Evolutionary conservation across 179 eudicot species (phyloP).

Genomic region (Pouteria campechiana): DNA sequence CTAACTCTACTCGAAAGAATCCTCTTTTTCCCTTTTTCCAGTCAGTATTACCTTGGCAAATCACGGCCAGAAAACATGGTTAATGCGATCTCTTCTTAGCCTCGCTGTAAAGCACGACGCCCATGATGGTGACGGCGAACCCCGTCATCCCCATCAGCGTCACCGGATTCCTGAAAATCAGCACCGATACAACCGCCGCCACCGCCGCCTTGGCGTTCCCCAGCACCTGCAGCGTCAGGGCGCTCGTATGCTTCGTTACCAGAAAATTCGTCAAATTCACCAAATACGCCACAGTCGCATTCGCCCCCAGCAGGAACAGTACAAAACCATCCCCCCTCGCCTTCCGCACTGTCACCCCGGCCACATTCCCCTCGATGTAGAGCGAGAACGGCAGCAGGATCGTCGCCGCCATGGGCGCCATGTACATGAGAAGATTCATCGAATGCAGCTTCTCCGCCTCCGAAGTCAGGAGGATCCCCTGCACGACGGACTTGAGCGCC

Average conservation of each 20-base stretch:
- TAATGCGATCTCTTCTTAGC: constrained; percentile 55
- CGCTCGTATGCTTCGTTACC: constrained; percentile 82
- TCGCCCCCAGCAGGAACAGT: constrained; percentile 45
- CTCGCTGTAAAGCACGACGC: constrained; percentile 80
- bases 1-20: too few relatives aligned
- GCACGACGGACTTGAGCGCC: constrained; percentile 70
- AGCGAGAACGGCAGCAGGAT: constrained; percentile 56
- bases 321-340: constrained; percentile 46
- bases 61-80: too few relatives aligned
- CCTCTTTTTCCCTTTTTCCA: too few relatives aligned
- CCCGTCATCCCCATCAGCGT: constrained; percentile 82
- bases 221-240: constrained; percentile 69
- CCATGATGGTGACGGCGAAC: constrained; percentile 65
- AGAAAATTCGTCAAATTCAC: constrained; percentile 67
- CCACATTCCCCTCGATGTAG: constrained; percentile 63
- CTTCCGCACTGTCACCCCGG: constrained; percentile 37
- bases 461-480: constrained; percentile 44
- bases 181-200: constrained; percentile 75
- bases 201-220: constrained; percentile 91
- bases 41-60: too few relatives aligned
- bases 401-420: constrained; percentile 87
- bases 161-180: constrained; percentile 84
- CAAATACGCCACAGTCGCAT: constrained; percentile 77
- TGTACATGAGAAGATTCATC: constrained; percentile 64
- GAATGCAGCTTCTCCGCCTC: constrained; percentile 69